Evolutionary conservation across 306 rosid genomes (phyloP).

Genomic region (Quercus dentata): DNA sequence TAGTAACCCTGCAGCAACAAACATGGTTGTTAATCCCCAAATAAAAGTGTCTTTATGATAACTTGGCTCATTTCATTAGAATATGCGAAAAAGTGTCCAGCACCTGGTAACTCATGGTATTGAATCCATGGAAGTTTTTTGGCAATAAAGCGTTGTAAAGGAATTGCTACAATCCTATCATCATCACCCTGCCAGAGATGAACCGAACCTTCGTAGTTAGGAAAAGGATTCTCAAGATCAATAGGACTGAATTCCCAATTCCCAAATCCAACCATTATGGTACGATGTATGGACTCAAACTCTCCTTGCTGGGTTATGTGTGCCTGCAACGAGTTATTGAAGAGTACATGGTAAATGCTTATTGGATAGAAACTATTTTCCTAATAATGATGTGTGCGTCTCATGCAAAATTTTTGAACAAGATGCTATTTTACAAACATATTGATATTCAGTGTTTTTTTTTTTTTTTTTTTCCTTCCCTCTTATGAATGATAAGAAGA

Average conservation of each 20-base stretch:
- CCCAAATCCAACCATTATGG: constrained; percentile 52
- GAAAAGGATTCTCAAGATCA: constrained; percentile 51
- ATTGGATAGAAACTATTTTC: too few relatives aligned
- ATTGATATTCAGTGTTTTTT: too few relatives aligned
- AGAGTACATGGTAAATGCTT: too few relatives aligned
- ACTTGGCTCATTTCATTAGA: constrained; percentile 21
- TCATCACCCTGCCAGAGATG: constrained; percentile 77
- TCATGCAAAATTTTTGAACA: too few relatives aligned
- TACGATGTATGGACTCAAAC: constrained; percentile 48
- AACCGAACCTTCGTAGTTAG: constrained; percentile 36
- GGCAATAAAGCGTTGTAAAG: constrained; percentile 45
- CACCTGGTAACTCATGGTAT: constrained; percentile 63
- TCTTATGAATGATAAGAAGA: too few relatives aligned
- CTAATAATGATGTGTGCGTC: too few relatives aligned
- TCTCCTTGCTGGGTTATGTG: constrained; percentile 51
- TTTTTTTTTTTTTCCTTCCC: too few relatives aligned
- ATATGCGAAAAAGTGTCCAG: constrained; percentile 50
- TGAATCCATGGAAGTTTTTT: constrained; percentile 63
- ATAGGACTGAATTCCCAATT: constrained; percentile 60
- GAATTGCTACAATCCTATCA: constrained; percentile 37
- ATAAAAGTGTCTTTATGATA: constrained; percentile 33
- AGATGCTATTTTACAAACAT: too few relatives aligned
- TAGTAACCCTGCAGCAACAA: neutral
- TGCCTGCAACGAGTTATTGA: constrained; percentile 18
- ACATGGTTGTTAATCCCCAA: constrained; percentile 12